These are phyloP conservation scores for Allium fistulosum DNA, from an alignment of 106 monocot genomes.

Conservation along the genomic window DNA sequence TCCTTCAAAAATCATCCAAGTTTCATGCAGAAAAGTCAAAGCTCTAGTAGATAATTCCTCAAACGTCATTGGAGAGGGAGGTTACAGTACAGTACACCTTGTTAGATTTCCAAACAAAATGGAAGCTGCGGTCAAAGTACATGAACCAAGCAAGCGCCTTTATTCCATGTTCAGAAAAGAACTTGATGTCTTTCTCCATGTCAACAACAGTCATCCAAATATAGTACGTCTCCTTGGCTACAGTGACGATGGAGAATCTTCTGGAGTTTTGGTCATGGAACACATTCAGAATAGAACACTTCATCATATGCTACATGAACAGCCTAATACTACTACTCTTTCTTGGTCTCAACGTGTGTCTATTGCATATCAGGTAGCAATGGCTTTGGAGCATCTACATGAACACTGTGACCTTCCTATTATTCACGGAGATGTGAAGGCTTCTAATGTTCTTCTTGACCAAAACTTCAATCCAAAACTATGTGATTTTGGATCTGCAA, in stretches of 20 bases:
- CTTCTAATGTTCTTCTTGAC: slow-evolving; percentile 72
- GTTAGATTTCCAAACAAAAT: not conserved
- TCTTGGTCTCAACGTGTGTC: slow-evolving; percentile 46
- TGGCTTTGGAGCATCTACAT: slow-evolving; percentile 56
- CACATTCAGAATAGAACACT: slow-evolving; percentile 57
- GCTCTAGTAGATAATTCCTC: not conserved
- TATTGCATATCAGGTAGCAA: slow-evolving; percentile 42
- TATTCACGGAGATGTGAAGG: slow-evolving; percentile 66
- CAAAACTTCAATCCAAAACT: slow-evolving; percentile 27
- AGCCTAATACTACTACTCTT: not conserved
- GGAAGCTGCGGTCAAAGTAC: slow-evolving; percentile 7
- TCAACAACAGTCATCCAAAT: not conserved
- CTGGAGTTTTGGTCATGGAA: slow-evolving; percentile 49
- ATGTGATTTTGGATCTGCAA: slow-evolving; percentile 75
- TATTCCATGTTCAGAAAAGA: slow-evolving; percentile 2
- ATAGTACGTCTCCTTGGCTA: slow-evolving; percentile 4
- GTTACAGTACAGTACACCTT: not conserved
- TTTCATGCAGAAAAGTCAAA: no score
- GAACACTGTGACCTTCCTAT: slow-evolving; percentile 46
- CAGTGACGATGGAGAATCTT: not conserved
- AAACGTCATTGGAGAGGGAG: not conserved
- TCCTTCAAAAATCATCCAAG: no score
- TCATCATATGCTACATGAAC: slow-evolving; percentile 50
- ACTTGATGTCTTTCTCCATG: slow-evolving; percentile 4
- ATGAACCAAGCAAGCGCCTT: slow-evolving; percentile 6